Evolutionary conservation across 1,284 basidiomycete genomes (phyloP).

Genomic region (Volvariella surrecta): DNA sequence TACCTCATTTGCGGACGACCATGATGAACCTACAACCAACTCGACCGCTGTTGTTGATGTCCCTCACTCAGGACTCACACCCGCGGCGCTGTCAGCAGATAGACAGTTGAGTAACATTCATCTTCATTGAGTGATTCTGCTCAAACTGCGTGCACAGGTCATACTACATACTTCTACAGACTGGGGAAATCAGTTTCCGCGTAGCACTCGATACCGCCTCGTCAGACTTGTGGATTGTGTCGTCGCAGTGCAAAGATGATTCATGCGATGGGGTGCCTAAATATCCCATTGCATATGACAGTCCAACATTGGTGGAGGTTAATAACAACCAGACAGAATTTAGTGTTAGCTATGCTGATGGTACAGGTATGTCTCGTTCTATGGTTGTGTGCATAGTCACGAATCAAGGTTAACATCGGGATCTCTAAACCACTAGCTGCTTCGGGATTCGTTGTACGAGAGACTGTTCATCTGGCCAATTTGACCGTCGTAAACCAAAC

Average conservation of each 20-base stretch:
- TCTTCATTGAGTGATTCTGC: neutral
- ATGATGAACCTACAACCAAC: neutral
- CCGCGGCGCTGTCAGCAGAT: constrained; percentile 34
- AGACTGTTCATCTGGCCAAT: constrained; percentile 50
- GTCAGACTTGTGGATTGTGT: constrained; percentile 63
- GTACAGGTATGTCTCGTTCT: constrained; percentile 40
- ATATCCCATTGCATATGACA: constrained; percentile 59
- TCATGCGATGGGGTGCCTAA: constrained; percentile 48
- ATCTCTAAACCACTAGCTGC: constrained; percentile 31
- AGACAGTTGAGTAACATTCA: constrained; percentile 30
- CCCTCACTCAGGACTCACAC: constrained; percentile 23
- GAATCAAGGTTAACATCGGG: constrained; percentile 3
- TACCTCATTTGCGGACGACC: constrained; percentile 15
- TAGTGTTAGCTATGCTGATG: constrained; percentile 53
- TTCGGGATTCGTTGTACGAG: constrained; percentile 60
- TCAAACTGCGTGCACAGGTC: constrained; percentile 31
- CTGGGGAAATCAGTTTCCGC: constrained; percentile 56
- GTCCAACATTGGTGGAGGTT: constrained; percentile 52
- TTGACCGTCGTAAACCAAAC: constrained; percentile 50
- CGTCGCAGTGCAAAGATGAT: constrained; percentile 48
- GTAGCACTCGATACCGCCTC: constrained; percentile 73
- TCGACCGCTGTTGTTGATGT: neutral
- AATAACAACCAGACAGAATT: constrained; percentile 54
- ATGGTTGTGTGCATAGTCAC: constrained; percentile 1
- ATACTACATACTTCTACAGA: constrained; percentile 52